These are phyloP conservation scores for Kuraishia piskuri DNA, from an alignment of 805 yeast species.

Conservation along the genomic window DNA sequence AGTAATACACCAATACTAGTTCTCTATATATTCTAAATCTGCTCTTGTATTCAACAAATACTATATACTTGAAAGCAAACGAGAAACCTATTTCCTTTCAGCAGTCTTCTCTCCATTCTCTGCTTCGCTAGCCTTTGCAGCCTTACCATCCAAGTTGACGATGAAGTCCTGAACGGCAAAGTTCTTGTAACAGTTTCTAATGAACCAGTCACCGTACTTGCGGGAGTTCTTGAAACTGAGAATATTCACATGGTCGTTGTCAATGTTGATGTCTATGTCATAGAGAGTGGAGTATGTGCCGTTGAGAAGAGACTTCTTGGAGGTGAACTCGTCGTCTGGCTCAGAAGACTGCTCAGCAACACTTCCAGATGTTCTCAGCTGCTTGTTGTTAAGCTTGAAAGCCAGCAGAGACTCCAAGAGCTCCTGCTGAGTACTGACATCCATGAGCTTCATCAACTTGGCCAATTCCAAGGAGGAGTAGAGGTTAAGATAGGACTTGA, in stretches of 20 bases:
- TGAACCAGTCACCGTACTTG: slow-evolving; percentile 41
- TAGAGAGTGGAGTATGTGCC: slow-evolving; percentile 32
- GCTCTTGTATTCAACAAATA: background rate
- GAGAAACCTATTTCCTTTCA: background rate
- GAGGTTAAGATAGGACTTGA: slow-evolving; percentile 35
- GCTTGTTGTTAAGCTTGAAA: slow-evolving; percentile 36
- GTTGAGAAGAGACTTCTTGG: slow-evolving; percentile 18
- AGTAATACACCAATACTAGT: no score
- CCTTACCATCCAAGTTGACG: slow-evolving; percentile 14
- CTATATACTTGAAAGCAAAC: background rate
- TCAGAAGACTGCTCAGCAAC: background rate
- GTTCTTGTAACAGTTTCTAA: slow-evolving; percentile 37
- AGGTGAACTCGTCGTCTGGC: background rate
- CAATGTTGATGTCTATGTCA: slow-evolving; percentile 34
- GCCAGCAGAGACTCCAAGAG: slow-evolving; percentile 29
- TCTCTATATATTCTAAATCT: no score
- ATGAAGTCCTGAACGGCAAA: slow-evolving; percentile 33
- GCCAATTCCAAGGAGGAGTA: slow-evolving; percentile 36
- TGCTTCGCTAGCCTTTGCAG: background rate
- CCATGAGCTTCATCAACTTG: slow-evolving; percentile 29
- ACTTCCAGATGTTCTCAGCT: slow-evolving; percentile 25
- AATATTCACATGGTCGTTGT: slow-evolving; percentile 32
- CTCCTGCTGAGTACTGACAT: slow-evolving; percentile 13
- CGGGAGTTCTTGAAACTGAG: slow-evolving; percentile 35
- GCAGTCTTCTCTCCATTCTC: background rate